Conservation (phyloP, 2,329 filamentous ascomycete genomes). For the Ceratocystis diversiconidia region DNA sequence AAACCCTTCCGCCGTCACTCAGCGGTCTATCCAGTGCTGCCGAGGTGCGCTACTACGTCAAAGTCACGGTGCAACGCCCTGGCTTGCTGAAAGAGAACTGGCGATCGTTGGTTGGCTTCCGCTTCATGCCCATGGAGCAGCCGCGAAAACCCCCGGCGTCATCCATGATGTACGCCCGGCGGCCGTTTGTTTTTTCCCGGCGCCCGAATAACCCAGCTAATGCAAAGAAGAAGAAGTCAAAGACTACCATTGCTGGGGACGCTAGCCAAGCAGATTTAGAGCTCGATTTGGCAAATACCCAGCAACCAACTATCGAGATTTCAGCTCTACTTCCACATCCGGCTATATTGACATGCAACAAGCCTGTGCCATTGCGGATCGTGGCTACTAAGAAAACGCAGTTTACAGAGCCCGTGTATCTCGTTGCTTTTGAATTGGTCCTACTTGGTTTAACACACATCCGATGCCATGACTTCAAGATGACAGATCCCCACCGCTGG, state of each 20-base stretch:
- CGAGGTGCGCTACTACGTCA: slow-evolving; percentile 87
- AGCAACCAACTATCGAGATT: slow-evolving; percentile 58
- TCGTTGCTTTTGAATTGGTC: slow-evolving; percentile 68
- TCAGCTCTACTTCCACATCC: slow-evolving; percentile 73
- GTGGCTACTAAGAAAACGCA: slow-evolving; percentile 63
- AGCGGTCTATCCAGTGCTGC: slow-evolving; percentile 76
- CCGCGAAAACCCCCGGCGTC: slow-evolving; percentile 52
- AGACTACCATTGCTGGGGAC: not conserved
- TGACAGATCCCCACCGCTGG: slow-evolving; percentile 60
- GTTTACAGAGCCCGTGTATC: slow-evolving; percentile 53
- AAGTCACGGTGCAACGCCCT: slow-evolving; percentile 84
- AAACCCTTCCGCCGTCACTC: slow-evolving; percentile 76
- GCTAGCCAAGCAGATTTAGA: slow-evolving; percentile 2
- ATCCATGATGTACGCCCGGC: slow-evolving; percentile 72
- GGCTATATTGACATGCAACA: slow-evolving; percentile 76
- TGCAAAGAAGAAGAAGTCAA: slow-evolving; percentile 15
- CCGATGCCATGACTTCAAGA: slow-evolving; percentile 58
- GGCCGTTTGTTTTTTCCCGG: slow-evolving; percentile 46
- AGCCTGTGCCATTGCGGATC: slow-evolving; percentile 66
- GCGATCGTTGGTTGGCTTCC: slow-evolving; percentile 53
- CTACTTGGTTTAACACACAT: slow-evolving; percentile 69
- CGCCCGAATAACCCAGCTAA: slow-evolving; percentile 21
- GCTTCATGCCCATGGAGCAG: slow-evolving; percentile 85
- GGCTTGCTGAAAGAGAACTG: slow-evolving; percentile 85
- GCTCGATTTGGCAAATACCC: slow-evolving; percentile 17